Conservation (phyloP, 441 rosid species). For the Adansonia grandidieri region DNA sequence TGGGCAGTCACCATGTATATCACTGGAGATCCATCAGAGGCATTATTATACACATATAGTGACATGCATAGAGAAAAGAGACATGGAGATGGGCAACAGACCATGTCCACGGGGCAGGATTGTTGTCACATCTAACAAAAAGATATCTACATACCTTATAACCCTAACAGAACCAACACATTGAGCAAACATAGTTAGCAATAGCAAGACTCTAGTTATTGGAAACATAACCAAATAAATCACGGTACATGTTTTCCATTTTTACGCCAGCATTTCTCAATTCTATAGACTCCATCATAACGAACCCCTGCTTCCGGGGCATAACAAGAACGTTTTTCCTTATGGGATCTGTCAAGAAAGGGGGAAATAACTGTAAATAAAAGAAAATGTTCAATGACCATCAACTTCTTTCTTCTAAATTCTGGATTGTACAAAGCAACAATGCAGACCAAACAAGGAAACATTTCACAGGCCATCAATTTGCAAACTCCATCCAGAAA, state of each 20-base stretch:
- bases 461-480: background rate
- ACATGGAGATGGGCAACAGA: slow-evolving; percentile 29
- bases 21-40: slow-evolving; percentile 44
- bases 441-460: background rate
- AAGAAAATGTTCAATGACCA: background rate
- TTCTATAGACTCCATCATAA: slow-evolving; percentile 83
- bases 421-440: background rate
- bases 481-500: background rate
- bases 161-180: slow-evolving; percentile 26
- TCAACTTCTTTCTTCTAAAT: background rate
- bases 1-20: slow-evolving; percentile 75
- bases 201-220: background rate
- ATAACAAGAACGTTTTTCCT: slow-evolving; percentile 73
- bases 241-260: slow-evolving; percentile 62
- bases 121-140: slow-evolving; percentile 89
- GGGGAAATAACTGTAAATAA: slow-evolving; percentile 3
- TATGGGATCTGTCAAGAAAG: slow-evolving; percentile 58
- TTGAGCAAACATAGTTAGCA: background rate
- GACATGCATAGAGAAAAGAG: background rate
- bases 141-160: slow-evolving; percentile 53
- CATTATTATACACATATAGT: background rate
- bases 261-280: slow-evolving; percentile 83
- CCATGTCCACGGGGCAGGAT: slow-evolving; percentile 96
- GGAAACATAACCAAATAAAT: background rate
- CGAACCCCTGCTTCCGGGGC: slow-evolving; percentile 76